phyloP scores from a whole-genome alignment of 1,284 basidiomycete species.

The Microbotryomycetes sp. region DNA sequence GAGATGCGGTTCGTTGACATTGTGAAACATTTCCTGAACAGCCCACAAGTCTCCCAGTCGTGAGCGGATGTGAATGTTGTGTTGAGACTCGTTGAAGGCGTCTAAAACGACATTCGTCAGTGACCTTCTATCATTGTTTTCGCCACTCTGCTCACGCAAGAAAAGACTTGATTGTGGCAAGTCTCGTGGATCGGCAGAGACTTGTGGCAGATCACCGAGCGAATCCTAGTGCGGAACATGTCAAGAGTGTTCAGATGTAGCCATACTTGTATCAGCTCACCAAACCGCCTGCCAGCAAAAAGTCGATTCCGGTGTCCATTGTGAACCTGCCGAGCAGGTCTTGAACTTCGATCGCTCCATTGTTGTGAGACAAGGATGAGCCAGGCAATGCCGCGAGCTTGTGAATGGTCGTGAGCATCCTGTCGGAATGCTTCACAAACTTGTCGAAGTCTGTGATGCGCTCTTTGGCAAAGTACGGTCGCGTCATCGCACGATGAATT shows the following conservation, averaged over 20 bases:
- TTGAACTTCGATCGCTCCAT: conserved; percentile 50
- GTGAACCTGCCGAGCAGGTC: conserved; percentile 62
- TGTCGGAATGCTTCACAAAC: conserved; percentile 53
- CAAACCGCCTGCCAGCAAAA: conserved; percentile 37
- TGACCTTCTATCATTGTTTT: neutral
- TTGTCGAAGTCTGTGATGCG: conserved; percentile 60
- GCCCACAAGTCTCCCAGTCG: conserved; percentile 1
- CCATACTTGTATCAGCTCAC: neutral
- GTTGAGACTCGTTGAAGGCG: conserved; percentile 1
- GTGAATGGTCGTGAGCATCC: conserved; percentile 49
- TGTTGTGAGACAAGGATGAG: neutral
- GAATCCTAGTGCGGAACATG: neutral
- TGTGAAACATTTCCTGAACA: neutral
- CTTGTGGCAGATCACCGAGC: neutral
- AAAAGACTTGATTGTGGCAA: neutral
- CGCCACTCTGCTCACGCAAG: neutral
- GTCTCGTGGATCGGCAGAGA: neutral
- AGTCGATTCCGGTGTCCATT: conserved; percentile 61
- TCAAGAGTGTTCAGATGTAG: neutral
- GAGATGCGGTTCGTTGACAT: neutral
- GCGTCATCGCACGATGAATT: conserved; percentile 54
- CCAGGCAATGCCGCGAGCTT: neutral
- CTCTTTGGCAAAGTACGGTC: conserved; percentile 64
- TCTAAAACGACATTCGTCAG: neutral
- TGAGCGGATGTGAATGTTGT: neutral